Evolutionary conservation across 208 protist genomes (phyloP).

Genomic region (Acanthamoeba sp.): DNA sequence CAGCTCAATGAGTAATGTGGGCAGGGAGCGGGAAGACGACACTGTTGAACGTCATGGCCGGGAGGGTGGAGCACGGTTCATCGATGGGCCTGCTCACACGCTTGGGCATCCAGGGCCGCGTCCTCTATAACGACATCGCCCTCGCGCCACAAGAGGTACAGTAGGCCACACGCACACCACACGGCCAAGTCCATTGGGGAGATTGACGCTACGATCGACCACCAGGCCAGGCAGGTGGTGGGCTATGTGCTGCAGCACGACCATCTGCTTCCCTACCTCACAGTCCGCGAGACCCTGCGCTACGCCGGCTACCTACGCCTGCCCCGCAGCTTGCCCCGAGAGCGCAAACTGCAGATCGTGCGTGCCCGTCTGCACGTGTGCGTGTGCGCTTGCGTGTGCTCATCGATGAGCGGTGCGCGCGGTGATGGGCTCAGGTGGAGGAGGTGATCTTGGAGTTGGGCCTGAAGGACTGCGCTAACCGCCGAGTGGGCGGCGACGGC

Average conservation of each 20-base stretch:
- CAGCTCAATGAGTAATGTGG: not conserved
- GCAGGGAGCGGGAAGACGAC: constrained; percentile 67
- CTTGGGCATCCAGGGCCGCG: not conserved
- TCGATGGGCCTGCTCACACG: not conserved
- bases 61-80: not conserved
- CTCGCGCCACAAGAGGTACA: not conserved
- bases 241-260: constrained; percentile 85
- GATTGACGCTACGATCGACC: not conserved
- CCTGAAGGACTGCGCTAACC: constrained; percentile 77
- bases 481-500: constrained; percentile 70
- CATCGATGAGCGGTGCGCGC: too few species aligned
- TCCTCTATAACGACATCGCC: constrained; percentile 57
- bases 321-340: not conserved
- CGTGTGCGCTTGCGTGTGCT: not conserved
- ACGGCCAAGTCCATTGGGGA: not conserved
- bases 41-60: constrained; percentile 58
- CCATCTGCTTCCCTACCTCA: constrained; percentile 78
- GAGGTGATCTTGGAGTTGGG: constrained; percentile 75
- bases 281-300: constrained; percentile 77
- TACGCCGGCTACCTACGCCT: constrained; percentile 57
- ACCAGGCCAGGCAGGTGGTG: constrained; percentile 13
- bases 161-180: not conserved
- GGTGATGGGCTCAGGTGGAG: constrained; percentile 11
- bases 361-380: not conserved
- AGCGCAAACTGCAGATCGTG: constrained; percentile 49